Base-by-base conservation (phyloP, 2,329 filamentous ascomycete genomes). In the Metarhizium robertsii region DNA sequence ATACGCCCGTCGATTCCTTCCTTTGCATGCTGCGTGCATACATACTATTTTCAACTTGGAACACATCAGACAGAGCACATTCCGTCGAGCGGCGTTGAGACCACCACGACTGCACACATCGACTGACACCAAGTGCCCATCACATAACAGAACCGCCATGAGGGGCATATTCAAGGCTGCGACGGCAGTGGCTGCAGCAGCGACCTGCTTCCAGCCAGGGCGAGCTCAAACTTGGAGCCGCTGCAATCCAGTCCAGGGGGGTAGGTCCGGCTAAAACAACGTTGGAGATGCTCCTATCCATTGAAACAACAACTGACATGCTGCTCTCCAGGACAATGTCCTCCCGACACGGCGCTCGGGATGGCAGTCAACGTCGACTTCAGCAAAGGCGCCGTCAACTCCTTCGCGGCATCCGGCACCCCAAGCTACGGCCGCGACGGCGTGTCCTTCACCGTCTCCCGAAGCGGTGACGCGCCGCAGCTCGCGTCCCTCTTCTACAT, bases 401-500 rank as follows among this genome's bases (percentile, higher is more conserved):
- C 88, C 49, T 97, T 96, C 71, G 84, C 80, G 2, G 71, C 85
- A 5, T 83, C 80, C 36, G 87, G 88, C 53, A 79, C 76, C 18
- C 84, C 89, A 3, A 84, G 83, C 1, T 97, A 96, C 74, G 81
- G 79, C 67, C 76, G 77, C 30, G 81, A 92, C 67, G 94, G 94
- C 57, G 92, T 81, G 30, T 82, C 81, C 16, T 95, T 99, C 69
- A 91, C 89, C 30, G 86, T 99, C 53, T 73, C 83, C 53, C 75
- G 85, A 66, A 79, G 85, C 52, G 92, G 92, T 56, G 90, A 99
- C 67, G 83, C 90, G 3, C 94, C 94, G 0, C 87, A 92, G 69
- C 82, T 99, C 58, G 80, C 81, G 61, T 95, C 91, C 58, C 83
- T 94, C 65, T 97, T 95, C 82, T 97, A 96, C 78, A 96, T 99